phyloP scores from a whole-genome alignment of 371 early-diverging fungal species.

The Lichtheimia ramosa region DNA sequence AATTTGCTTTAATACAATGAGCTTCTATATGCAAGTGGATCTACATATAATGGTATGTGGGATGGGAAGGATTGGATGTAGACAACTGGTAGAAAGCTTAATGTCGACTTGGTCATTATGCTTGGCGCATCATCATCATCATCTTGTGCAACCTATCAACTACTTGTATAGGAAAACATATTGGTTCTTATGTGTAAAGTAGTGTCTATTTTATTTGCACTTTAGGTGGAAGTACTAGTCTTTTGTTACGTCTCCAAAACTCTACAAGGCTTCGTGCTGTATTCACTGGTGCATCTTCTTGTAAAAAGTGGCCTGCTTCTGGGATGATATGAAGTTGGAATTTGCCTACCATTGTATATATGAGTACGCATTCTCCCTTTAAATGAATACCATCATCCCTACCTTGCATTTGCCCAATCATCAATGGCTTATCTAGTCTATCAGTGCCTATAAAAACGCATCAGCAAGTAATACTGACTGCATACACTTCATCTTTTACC shows the following conservation, averaged over 20 bases:
- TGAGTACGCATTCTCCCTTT: not conserved
- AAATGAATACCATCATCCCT: slow-evolving; percentile 8
- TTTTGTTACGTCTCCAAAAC: slow-evolving; percentile 82
- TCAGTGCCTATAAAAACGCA: slow-evolving; percentile 52
- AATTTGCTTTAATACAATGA: no score
- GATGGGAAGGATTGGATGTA: no score
- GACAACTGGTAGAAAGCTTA: no score
- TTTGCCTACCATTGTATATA: slow-evolving; percentile 45
- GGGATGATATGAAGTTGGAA: slow-evolving; percentile 87
- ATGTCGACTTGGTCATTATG: no score
- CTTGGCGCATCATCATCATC: no score
- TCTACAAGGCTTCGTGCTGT: slow-evolving; percentile 69
- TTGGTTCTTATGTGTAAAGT: no score
- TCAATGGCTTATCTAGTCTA: slow-evolving; percentile 87
- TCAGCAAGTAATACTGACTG: no score
- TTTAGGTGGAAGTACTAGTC: slow-evolving; percentile 65
- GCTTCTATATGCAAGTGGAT: no score
- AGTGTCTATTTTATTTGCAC: slow-evolving; percentile 19
- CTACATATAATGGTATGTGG: no score
- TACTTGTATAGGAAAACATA: no score
- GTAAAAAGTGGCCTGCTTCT: slow-evolving; percentile 86
- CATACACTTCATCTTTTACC: slow-evolving; percentile 13
- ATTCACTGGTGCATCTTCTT: slow-evolving; percentile 85
- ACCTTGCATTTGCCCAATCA: slow-evolving; percentile 97
- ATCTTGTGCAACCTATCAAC: no score